Evolutionary conservation across 306 rosid genomes (phyloP).

Genomic region (Vachellia pachyceras): DNA sequence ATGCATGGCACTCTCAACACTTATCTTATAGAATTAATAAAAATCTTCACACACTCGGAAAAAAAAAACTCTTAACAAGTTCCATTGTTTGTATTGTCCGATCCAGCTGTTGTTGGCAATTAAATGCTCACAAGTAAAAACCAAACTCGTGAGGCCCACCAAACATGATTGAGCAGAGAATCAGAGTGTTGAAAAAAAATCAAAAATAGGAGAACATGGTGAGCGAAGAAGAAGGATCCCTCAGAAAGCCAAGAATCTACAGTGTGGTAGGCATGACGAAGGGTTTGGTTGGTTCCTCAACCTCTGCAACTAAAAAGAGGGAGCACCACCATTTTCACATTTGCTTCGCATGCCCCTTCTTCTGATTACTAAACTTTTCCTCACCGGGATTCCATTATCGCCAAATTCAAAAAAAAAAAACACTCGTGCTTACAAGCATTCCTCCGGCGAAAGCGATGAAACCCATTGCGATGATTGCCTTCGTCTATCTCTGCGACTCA

Average conservation of each 20-base stretch:
- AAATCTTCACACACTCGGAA: not conserved
- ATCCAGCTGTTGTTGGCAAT: not conserved
- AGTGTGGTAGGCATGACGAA: not conserved
- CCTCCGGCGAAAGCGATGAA: not conserved
- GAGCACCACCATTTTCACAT: not conserved
- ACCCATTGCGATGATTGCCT: not conserved
- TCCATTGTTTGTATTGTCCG: not conserved
- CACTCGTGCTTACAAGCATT: not conserved
- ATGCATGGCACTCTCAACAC: too few species aligned
- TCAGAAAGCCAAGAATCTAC: constrained; percentile 4
- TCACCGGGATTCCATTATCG: not conserved
- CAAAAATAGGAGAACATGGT: not conserved
- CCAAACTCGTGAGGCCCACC: not conserved
- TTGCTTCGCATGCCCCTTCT: not conserved
- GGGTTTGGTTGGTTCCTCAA: not conserved
- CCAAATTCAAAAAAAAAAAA: not conserved
- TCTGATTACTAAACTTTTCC: not conserved
- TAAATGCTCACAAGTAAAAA: not conserved
- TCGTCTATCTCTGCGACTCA: not conserved
- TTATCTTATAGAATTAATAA: not conserved
- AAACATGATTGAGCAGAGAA: not conserved
- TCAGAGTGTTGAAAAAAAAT: not conserved
- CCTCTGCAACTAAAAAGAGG: not conserved
- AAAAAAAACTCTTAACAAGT: not conserved
- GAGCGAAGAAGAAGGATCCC: not conserved